phyloP scores from a whole-genome alignment of 805 yeast species.

The Yarrowia sp. region DNA sequence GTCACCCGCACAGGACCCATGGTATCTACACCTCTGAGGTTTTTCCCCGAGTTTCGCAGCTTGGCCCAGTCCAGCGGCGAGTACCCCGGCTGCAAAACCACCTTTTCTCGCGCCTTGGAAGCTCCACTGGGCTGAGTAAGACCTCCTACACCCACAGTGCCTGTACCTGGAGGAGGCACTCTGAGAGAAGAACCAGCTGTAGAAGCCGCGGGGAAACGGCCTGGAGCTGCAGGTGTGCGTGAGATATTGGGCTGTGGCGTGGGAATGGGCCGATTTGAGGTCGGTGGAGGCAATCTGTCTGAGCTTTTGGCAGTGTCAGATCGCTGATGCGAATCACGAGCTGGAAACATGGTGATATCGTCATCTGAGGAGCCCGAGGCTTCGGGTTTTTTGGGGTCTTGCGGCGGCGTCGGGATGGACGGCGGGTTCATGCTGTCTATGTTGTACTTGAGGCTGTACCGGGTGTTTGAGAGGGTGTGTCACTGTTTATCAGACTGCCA shows the following conservation, averaged over 20 bases:
- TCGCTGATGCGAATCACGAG: constrained; percentile 29
- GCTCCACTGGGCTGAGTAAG: constrained; percentile 21
- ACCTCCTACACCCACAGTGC: constrained; percentile 8
- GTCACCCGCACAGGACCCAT: constrained; percentile 50
- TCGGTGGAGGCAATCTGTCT: constrained; percentile 16
- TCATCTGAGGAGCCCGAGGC: not conserved
- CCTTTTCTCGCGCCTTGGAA: constrained; percentile 56
- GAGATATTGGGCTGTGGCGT: constrained; percentile 26
- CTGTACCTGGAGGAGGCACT: constrained; percentile 33
- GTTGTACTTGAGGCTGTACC: not conserved
- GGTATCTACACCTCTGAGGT: constrained; percentile 54
- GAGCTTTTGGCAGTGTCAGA: not conserved
- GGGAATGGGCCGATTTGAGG: constrained; percentile 24
- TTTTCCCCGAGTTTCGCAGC: constrained; percentile 56
- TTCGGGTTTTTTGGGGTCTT: not conserved
- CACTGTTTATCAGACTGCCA: not conserved
- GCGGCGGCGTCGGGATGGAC: not conserved
- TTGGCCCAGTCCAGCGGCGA: constrained; percentile 90
- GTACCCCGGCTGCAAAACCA: constrained; percentile 74
- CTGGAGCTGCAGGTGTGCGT: constrained; percentile 3
- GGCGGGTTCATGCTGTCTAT: constrained; percentile 7
- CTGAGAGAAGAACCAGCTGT: constrained; percentile 12
- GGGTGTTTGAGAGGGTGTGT: not conserved
- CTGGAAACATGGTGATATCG: constrained; percentile 34
- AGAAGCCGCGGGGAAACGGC: constrained; percentile 21